Evolutionary conservation across 352 stramenopile species (phyloP), one percentile per base, ranked within the genome.

Genomic region (Pythium phragmiticola): DNA sequence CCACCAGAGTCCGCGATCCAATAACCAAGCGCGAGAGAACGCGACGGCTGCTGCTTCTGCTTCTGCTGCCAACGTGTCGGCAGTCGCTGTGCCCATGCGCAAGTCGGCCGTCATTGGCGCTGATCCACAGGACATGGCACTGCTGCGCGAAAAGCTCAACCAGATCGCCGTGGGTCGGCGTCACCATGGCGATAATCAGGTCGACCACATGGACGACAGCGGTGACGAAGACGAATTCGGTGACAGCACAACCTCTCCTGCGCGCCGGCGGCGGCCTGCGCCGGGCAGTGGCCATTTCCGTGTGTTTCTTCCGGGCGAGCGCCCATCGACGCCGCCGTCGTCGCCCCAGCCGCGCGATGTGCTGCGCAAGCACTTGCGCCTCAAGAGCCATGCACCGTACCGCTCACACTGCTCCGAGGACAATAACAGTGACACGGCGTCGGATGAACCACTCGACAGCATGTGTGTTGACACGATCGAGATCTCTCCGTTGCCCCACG

Each of bases 281-380:
- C 26, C 30, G 7, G 54, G 39, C 11, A 30, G 47, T 63, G 63
- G 65, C 26, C 75, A 73, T 37, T 89, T 89, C 42, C 75, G 79
- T 54, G 63, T 81, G 56, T 84, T 89, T 48, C 61, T 75, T 7
- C 51, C 51, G 0, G 59, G 69, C 1, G 82, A 89, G 14, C 74
- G 78, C 0, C 76, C 84, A 9, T 86, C 68, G 52, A 94, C 85
- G 54, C 85, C 85, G 33, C 85, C 85, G 42, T 91, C 82, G 36
- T 94, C 85, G 16, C 84, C 85, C 11, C 85, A 94, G 69, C 85
- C 85, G 3, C 70, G 82, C 3, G 83, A 92, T 55, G 66, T 92
- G 42, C 60, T 94, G 37, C 75, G 82, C n/a, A 85, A 82, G 60
- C 84, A 93, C 59, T 54, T 91, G 19, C 71, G 77, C 39, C 43